These are phyloP conservation scores for Geranomyces variabilis DNA, from an alignment of 192 early-diverging fungal species.

Conservation along the genomic window DNA sequence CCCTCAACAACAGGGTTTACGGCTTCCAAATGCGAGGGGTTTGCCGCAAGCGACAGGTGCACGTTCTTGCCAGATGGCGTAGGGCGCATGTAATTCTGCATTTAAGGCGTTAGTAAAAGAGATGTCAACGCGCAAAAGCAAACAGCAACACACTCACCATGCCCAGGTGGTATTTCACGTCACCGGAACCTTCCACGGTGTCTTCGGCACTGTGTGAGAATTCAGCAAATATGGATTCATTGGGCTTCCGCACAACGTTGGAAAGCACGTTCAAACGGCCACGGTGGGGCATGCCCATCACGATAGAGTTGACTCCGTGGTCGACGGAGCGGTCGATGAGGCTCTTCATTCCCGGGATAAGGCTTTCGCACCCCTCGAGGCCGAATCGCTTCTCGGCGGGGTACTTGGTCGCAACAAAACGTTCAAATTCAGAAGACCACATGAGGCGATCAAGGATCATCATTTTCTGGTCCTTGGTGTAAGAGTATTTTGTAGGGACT, in stretches of 20 bases:
- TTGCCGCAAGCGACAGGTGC: constrained; percentile 94
- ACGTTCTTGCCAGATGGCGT: constrained; percentile 97
- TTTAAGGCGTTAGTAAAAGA: background rate
- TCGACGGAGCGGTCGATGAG: constrained; percentile 96
- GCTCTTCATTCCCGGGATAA: constrained; percentile 98
- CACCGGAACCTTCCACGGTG: constrained; percentile 93
- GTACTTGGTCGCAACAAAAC: constrained; percentile 95
- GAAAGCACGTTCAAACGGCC: constrained; percentile 97
- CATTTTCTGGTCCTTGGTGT: constrained; percentile 85
- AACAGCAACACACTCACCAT: constrained; percentile 31
- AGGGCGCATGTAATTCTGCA: constrained; percentile 94
- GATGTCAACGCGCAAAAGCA: background rate
- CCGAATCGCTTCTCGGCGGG: constrained; percentile 98
- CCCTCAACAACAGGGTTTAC: constrained; percentile 98
- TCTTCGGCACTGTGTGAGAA: constrained; percentile 88
- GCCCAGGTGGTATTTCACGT: constrained; percentile 68
- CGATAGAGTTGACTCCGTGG: constrained; percentile 90
- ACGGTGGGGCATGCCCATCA: constrained; percentile 99
- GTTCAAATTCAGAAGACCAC: constrained; percentile 96
- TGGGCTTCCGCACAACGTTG: constrained; percentile 99
- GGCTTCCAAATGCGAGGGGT: constrained; percentile 98
- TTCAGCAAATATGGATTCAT: constrained; percentile 98
- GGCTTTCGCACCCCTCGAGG: constrained; percentile 93
- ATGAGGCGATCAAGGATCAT: constrained; percentile 94
- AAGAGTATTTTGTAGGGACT: constrained; percentile 86